These are phyloP conservation scores for Phytophthora citricola DNA, from an alignment of 352 stramenopile genomes.

Conservation along the genomic window DNA sequence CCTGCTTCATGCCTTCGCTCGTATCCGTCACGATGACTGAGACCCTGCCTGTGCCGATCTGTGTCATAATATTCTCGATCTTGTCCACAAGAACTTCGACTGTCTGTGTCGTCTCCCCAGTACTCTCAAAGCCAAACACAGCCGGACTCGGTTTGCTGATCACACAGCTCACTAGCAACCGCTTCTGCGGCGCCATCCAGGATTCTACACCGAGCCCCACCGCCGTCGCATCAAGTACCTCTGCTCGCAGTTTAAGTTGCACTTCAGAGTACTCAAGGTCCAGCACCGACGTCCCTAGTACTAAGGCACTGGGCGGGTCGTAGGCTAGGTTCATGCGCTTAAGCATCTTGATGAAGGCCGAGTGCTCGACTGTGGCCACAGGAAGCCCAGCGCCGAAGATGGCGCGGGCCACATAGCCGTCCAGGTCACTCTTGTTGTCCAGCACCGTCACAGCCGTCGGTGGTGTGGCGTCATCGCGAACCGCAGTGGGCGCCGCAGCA, in stretches of 20 bases:
- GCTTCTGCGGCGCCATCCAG: conserved; percentile 48
- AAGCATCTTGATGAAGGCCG: conserved; percentile 67
- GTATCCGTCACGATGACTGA: conserved; percentile 67
- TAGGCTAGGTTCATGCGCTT: conserved; percentile 64
- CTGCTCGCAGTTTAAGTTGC: conserved; percentile 62
- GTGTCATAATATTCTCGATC: conserved; percentile 66
- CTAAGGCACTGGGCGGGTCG: conserved; percentile 55
- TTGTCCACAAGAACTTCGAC: conserved; percentile 57
- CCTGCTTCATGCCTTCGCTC: conserved; percentile 65
- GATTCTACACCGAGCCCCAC: conserved; percentile 68
- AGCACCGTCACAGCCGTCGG: conserved; percentile 25
- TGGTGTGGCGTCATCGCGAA: conserved; percentile 36
- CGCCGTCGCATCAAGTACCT: conserved; percentile 54
- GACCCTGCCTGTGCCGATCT: conserved; percentile 61
- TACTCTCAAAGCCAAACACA: conserved; percentile 70
- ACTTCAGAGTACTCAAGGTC: conserved; percentile 71
- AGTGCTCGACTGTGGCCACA: conserved; percentile 63
- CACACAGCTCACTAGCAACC: conserved; percentile 60
- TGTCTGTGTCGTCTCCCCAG: conserved; percentile 52
- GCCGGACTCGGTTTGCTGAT: conserved; percentile 57
- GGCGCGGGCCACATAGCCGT: conserved; percentile 64
- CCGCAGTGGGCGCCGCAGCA: neutral
- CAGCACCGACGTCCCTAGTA: conserved; percentile 55
- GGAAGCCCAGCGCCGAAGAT: conserved; percentile 61
- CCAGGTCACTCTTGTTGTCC: conserved; percentile 62